Conservation (phyloP, 163 green algal species). For the Volvox carteri region DNA sequence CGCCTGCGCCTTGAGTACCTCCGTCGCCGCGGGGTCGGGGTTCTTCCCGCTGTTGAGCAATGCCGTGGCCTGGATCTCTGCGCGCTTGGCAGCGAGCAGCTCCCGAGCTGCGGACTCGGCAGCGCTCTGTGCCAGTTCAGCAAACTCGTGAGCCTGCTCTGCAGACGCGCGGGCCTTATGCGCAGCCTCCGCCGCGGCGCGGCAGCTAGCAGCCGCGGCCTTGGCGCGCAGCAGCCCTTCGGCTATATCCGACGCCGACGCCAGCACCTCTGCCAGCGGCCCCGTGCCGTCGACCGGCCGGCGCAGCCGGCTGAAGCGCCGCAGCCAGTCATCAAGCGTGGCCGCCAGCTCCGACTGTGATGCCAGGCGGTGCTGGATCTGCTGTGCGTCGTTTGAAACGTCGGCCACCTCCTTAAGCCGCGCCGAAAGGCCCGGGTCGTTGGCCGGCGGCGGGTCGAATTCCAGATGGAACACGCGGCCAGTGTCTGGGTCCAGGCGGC, state of each 20-base stretch:
- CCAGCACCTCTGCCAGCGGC: conserved; percentile 66
- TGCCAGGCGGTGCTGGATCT: conserved; percentile 73
- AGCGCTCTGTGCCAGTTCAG: conserved; percentile 61
- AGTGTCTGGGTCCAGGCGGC: conserved; percentile 79
- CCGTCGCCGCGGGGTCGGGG: conserved; percentile 66
- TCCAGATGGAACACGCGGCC: conserved; percentile 86
- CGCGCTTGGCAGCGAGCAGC: conserved; percentile 79
- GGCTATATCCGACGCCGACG: conserved; percentile 60
- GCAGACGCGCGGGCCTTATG: conserved; percentile 61
- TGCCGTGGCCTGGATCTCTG: conserved; percentile 76
- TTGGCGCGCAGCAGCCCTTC: conserved; percentile 70
- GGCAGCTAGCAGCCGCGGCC: conserved; percentile 63
- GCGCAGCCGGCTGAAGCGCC: conserved; percentile 70
- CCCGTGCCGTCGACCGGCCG: conserved; percentile 64
- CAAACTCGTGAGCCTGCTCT: conserved; percentile 62
- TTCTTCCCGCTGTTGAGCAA: conserved; percentile 74
- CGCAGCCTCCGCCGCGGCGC: conserved; percentile 61
- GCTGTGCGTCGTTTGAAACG: conserved; percentile 58
- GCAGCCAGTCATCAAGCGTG: conserved; percentile 71
- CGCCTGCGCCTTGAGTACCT: conserved; percentile 77
- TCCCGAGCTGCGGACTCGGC: conserved; percentile 73
- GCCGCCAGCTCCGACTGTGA: conserved; percentile 51
- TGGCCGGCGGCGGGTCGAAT: conserved; percentile 78
- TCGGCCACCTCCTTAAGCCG: conserved; percentile 69
- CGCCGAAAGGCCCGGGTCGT: conserved; percentile 76